Evolutionary conservation across 306 rosid genomes (phyloP), one percentile per base, ranked within the genome.

Genomic region (Aeschynomene evenia): DNA sequence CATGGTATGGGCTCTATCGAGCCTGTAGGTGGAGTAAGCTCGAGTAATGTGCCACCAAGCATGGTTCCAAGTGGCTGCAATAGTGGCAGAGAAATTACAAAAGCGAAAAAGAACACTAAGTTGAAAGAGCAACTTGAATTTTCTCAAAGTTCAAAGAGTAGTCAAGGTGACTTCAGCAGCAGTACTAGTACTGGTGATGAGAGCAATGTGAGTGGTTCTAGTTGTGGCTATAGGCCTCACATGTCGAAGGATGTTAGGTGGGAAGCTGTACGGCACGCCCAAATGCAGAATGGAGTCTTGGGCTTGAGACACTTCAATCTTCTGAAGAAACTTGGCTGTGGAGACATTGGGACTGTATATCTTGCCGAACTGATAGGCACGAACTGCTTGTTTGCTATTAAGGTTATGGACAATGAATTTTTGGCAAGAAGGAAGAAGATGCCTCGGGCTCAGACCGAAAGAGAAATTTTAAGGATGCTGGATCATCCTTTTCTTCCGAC

Each of bases 401-500:
- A 95, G 84, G 99, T 95, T 55, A 91, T 95, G 99, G 99, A 95
- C 88, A 95, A 84, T 16, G 99, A 95, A 15, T 95, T 91, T 78
- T 78, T 95, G 86, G 91, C 96, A 15, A 87, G 90, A 85, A 86
- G 99, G 85, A 89, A 95, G 88, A 95, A 95, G 83, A 89, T 91
- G 92, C 92, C 99, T 1, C 82, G 99, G 82, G 99, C 96, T 14
- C 99, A 95, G 74, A 89, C 99, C 0, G 99, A 95, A 81, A 88
- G 97, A 70, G 99, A 95, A 79, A 95, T 95, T 71, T 81, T 95
- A 74, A 89, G 95, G 68, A 95, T 91, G 87, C 87, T 95, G 68
- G 99, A 95, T 83, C 99, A 95, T 84, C 99, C 99, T 61, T 95
- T 95, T 78, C 97, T 95, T 67, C 99, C 99, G 4, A 95, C 99